Percentiles rank a stretch among this genome's conserved stretches.
phyloP scores from a whole-genome alignment of 2,329 filamentous ascomycete genomes.

The Exserohilum rostratum region DNA sequence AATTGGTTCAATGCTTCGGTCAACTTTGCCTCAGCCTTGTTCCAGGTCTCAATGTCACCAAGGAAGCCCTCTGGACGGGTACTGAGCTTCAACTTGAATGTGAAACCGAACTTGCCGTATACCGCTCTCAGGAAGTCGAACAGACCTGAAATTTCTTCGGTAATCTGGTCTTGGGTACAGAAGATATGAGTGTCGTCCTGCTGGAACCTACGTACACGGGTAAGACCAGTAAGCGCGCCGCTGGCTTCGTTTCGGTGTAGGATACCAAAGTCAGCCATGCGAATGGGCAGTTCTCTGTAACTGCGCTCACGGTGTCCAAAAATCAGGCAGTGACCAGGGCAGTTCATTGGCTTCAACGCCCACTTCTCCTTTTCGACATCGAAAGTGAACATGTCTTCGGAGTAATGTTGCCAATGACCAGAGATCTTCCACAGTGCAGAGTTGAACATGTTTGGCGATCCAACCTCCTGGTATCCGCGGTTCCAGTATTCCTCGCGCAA shows the following conservation, averaged over 20 bases:
- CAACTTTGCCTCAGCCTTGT: slow-evolving; percentile 83
- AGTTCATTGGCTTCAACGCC: slow-evolving; percentile 97
- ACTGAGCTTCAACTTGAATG: slow-evolving; percentile 93
- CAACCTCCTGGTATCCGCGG: slow-evolving; percentile 92
- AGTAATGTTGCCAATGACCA: slow-evolving; percentile 90
- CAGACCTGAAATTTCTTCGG: slow-evolving; percentile 75
- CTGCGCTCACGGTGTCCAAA: slow-evolving; percentile 83
- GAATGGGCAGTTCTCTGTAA: slow-evolving; percentile 87
- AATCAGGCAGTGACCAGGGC: slow-evolving; percentile 89
- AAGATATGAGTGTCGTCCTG: slow-evolving; percentile 98
- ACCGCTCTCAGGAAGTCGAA: slow-evolving; percentile 87
- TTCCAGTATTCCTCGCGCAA: slow-evolving; percentile 89
- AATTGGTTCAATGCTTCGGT: slow-evolving; percentile 81
- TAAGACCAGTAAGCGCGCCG: slow-evolving; percentile 87
- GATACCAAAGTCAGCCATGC: slow-evolving; percentile 94
- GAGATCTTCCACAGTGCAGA: slow-evolving; percentile 91
- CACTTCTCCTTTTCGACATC: slow-evolving; percentile 81
- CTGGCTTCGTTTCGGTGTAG: slow-evolving; percentile 95
- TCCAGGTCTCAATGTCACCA: slow-evolving; percentile 85
- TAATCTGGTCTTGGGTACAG: slow-evolving; percentile 81
- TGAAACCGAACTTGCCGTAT: slow-evolving; percentile 83
- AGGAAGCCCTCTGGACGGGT: slow-evolving; percentile 89
- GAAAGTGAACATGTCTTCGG: slow-evolving; percentile 95
- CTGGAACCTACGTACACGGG: slow-evolving; percentile 89
- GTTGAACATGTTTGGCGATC: slow-evolving; percentile 96